Evolutionary conservation across 2,329 filamentous ascomycete genomes (phyloP).

Genomic region (Aspergillus pseudoviridinutans): DNA sequence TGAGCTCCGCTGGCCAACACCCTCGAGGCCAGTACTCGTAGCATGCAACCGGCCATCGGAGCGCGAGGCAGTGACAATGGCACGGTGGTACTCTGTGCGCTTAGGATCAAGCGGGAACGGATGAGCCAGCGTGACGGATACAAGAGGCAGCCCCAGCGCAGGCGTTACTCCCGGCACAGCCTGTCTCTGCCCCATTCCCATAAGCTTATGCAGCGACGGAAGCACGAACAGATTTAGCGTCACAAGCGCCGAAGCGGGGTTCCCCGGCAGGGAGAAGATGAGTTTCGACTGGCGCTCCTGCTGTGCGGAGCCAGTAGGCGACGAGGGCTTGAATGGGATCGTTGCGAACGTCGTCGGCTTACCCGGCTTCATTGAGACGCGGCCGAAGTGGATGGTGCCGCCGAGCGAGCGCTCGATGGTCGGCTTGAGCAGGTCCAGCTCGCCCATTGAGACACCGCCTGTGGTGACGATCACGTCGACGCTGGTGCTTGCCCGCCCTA

Average conservation of each 20-base stretch:
- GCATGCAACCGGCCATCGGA: slow-evolving; percentile 67
- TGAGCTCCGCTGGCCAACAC: slow-evolving; percentile 70
- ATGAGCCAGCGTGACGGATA: slow-evolving; percentile 68
- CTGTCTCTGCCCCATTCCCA: slow-evolving; percentile 52
- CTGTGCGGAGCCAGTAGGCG: slow-evolving; percentile 38
- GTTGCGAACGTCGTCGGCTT: slow-evolving; percentile 98
- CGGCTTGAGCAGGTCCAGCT: slow-evolving; percentile 92
- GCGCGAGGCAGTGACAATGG: slow-evolving; percentile 60
- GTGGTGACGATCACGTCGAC: slow-evolving; percentile 86
- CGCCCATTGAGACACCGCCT: slow-evolving; percentile 95
- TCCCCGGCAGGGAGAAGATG: slow-evolving; percentile 88
- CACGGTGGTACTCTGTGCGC: slow-evolving; percentile 88
- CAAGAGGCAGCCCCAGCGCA: slow-evolving; percentile 65
- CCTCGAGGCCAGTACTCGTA: slow-evolving; percentile 69
- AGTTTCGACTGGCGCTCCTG: slow-evolving; percentile 60
- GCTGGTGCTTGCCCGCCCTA: slow-evolving; percentile 37
- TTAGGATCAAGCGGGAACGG: slow-evolving; percentile 70
- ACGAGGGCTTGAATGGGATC: slow-evolving; percentile 57
- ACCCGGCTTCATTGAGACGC: slow-evolving; percentile 95
- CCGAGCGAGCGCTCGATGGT: slow-evolving; percentile 87
- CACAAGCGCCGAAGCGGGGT: slow-evolving; percentile 88
- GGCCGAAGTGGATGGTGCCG: slow-evolving; percentile 92
- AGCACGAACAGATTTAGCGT: slow-evolving; percentile 93
- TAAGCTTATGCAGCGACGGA: slow-evolving; percentile 73
- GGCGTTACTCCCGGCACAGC: slow-evolving; percentile 38